Evolutionary conservation across 306 rosid species (phyloP), one percentile per base, ranked within the genome.

Genomic region (Oxytropis ochrocephala): DNA sequence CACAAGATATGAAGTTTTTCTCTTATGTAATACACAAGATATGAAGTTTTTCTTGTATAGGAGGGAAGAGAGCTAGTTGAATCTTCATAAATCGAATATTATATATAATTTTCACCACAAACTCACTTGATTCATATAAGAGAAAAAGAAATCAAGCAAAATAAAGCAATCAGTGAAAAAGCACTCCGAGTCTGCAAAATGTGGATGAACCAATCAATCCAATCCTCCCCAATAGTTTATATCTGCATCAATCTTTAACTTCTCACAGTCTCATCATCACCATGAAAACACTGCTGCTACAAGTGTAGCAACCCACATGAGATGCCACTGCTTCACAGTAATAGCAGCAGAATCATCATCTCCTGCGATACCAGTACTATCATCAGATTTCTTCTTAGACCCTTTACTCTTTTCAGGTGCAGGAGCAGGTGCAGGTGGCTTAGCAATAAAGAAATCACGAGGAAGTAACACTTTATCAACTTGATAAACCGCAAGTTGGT

Each of bases 391-490:
- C 75, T 84, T 81, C 78, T 84, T 84, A 9, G 83, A 70, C 1
- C 13, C 49, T 38, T 60, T 63, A 30, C 69, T 75, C 81, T 76
- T 77, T 12, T 52, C 64, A 0, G 87, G 89, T 0, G 82, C 74
- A 0, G 92, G 88, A 8, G 88, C 85, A 0, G 88, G 92, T 0
- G 90, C 82, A 0, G 91, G 96, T 8, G 82, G 60, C 57, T 72
- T 69, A 1, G 92, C 85, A 4, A 59, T 82, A 1, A 89, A 85
- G 72, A 89, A 77, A 4, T 83, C 89, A 7, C 83, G 56, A 2
- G 96, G 92, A 47, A 81, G 82, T 43, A 89, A 83, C 49, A 85
- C 92, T 56, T 78, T 83, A 59, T 89, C 92, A 14, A 89, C 77
- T 29, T 85, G 85, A 21, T 89, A 89, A 59, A 89, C 79, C 4